phyloP scores from a whole-genome alignment of 1,284 basidiomycete genomes.

The Austropuccinia psidii region DNA sequence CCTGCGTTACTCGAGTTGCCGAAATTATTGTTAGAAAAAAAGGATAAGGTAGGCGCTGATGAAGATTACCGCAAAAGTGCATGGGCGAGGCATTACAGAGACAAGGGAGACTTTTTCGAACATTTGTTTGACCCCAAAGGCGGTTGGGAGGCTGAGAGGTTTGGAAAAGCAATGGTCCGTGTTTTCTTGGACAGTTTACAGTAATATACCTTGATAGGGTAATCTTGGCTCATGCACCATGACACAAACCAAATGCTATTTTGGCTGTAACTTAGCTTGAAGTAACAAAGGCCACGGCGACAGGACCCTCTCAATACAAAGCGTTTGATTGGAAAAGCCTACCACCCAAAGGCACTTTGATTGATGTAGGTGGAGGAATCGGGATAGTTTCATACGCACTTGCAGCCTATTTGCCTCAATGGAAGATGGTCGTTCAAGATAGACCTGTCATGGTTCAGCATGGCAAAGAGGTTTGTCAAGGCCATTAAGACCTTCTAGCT shows the following conservation, averaged over 20 bases:
- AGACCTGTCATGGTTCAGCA: not conserved
- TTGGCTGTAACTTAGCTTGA: too few species aligned
- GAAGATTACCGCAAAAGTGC: not conserved
- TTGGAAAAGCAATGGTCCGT: slow-evolving; percentile 7
- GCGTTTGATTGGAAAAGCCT: slow-evolving; percentile 1
- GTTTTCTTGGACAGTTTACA: too few species aligned
- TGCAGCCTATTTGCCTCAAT: not conserved
- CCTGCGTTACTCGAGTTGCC: not conserved
- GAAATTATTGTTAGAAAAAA: not conserved
- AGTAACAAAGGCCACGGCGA: not conserved
- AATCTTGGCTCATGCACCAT: too few species aligned
- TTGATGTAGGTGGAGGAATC: slow-evolving; percentile 11
- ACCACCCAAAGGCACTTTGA: not conserved
- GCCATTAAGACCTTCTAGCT: too few species aligned
- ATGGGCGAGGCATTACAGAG: not conserved
- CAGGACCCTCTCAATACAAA: not conserved
- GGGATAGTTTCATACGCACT: not conserved
- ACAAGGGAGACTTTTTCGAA: not conserved
- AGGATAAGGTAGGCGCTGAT: not conserved
- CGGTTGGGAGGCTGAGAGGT: not conserved
- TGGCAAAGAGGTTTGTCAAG: not conserved
- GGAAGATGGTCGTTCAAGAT: slow-evolving; percentile 13
- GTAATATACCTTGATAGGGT: too few species aligned
- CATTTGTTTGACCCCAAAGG: not conserved
- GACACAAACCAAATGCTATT: too few species aligned